Base-by-base conservation (phyloP, 1,284 basidiomycete genomes). In the Ganoderma multipileum region DNA sequence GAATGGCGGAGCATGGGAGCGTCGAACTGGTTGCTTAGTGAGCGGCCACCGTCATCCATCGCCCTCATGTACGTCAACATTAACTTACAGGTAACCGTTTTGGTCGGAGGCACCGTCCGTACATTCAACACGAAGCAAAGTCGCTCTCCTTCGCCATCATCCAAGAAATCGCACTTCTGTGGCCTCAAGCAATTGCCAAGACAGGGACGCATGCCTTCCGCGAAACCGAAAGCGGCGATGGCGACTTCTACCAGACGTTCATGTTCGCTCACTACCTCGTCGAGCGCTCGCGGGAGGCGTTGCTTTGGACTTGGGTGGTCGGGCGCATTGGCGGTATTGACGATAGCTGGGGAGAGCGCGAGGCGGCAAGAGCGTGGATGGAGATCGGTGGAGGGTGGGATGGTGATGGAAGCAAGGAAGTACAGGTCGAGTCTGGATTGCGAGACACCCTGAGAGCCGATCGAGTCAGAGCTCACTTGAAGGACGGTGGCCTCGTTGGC, bases 301-400 rank as follows among this genome's bases (percentile, higher is more conserved):
- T 84, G 26, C 72, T 84, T n/a, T 84, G 83, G 83, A 72, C 77
- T 8, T 84, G 80, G 79, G 73, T 74, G 18, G 80, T 84, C 33
- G 83, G 69, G 0, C 71, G 72, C 36, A 60, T 75, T 71, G 77
- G 83, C 30, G 77, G 74, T 2, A 68, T 76, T 3, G 76, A 77
- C 57, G 78, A 80, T 61, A 73, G 71, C 42, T 78, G 78, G 75
- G 69, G 78, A 38, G 73, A 71, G 55, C 71, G 55, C 14, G 74
- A 79, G 54, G 69, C 66, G 14, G 76, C 75, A 41, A 70, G 61
- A 11, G 80, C 76, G 61, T 85, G 83, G 83, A 63, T 68, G 12
- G 81, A 82, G 71, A 69, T 84, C 1, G 80, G 80, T 23, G 74
- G 76, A 2, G 58, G 26, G 18, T 63, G 50, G 61, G 77, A 76